Evolutionary conservation across 108 stramenopile species (phyloP), one percentile per base, ranked within the genome.

Genomic region (Skeletonema potamos): DNA sequence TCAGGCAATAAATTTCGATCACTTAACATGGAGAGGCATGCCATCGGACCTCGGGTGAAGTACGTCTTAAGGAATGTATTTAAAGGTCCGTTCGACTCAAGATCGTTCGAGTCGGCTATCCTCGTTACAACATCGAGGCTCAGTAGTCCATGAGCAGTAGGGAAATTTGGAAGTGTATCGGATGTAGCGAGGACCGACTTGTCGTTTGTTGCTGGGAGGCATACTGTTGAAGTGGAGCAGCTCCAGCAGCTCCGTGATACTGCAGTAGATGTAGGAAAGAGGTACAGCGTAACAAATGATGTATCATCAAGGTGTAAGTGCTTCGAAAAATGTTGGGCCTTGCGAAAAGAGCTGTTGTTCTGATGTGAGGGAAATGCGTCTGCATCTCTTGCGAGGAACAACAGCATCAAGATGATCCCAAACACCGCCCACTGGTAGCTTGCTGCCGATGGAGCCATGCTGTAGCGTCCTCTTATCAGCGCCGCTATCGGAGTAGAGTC

Each of bases 1-100:
- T 86, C 80, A 5, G 88, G 86, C 4, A 89, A 58, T 15, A 89
- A 54, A 4, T 85, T 72, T 1, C 84, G 82, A 66, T 89, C 88
- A 27, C 82, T 81, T 18, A 89, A 48, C 82, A 89, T 85, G 18
- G 58, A 66, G 1, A 89, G 75, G 60, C 88, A 89, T 36, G 88
- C 84, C 73, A 89, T 82, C 15, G 88, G 88, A 12, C 88, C 88
- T 20, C 81, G 32, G 54, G 62, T 32, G 24, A 58, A 43, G 62
- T 89, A 89, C 8, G 71, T 77, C 2, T 67, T 18, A 6, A 89
- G 62, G 64, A 89, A 89, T 11, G 46, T 56, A 18, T 65, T 8
- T n/a, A 51, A 10, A 51, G 44, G 18, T 18, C 26, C 18, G 8
- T 60, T n/a, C 15, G 11, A n/a, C 15, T 30, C 22, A 6, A 28